phyloP scores from a whole-genome alignment of 192 early-diverging fungal species.

The Backusella sp. region DNA sequence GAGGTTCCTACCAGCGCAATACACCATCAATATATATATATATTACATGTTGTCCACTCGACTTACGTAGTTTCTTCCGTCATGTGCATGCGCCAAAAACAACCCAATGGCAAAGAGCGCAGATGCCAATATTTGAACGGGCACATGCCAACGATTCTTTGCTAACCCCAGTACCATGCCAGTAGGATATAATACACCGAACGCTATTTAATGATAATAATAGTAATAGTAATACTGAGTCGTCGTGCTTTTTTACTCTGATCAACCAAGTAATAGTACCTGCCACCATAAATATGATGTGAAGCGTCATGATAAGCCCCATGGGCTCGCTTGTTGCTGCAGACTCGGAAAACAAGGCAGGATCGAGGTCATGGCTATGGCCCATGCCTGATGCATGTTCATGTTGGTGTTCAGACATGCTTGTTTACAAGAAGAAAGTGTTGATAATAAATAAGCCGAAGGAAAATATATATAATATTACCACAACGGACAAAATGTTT shows the following conservation, averaged over 20 bases:
- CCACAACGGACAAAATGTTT: neutral
- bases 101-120: conserved; percentile 49
- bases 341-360: conserved; percentile 16
- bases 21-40: neutral
- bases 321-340: conserved; percentile 37
- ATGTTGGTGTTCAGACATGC: conserved; percentile 17
- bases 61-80: conserved; percentile 57
- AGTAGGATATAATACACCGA: conserved; percentile 36
- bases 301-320: conserved; percentile 33
- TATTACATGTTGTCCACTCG: neutral
- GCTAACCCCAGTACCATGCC: conserved; percentile 60
- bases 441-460: neutral
- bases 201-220: conserved; percentile 8
- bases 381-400: conserved; percentile 13
- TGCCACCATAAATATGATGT: conserved; percentile 28
- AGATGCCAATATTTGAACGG: conserved; percentile 52
- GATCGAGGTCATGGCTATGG: conserved; percentile 31
- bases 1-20: conserved; percentile 26
- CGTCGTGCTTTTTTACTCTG: neutral
- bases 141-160: conserved; percentile 60
- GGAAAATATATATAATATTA: neutral
- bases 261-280: conserved; percentile 6
- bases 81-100: conserved; percentile 60
- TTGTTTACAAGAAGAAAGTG: neutral
- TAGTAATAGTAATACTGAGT: neutral